Percentiles rank a stretch among this genome's conserved stretches.
Conservation (phyloP, 257 asterid genomes). For the Phtheirospermum japonicum region DNA sequence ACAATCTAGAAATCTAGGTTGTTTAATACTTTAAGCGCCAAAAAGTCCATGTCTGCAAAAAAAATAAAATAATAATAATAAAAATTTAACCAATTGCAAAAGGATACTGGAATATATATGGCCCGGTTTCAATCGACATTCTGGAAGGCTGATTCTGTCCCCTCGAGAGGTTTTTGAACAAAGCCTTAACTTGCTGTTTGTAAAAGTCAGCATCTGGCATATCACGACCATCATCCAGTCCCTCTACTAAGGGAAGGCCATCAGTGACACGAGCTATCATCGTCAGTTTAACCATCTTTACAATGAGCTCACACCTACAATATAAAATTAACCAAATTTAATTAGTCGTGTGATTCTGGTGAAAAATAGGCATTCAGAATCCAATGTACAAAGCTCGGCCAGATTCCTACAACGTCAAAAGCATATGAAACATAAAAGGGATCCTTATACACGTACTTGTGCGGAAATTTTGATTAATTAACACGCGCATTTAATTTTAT, state of each 20-base stretch:
- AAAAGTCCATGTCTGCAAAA: conserved; percentile 8
- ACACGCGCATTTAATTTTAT: neutral
- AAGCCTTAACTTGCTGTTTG: conserved; percentile 82
- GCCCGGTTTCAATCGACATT: conserved; percentile 92
- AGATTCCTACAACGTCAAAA: no score
- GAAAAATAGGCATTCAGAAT: neutral
- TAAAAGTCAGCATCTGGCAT: conserved; percentile 75
- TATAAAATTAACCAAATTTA: conserved; percentile 15
- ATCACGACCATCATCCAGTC: conserved; percentile 92
- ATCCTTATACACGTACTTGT: no score
- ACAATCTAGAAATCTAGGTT: neutral
- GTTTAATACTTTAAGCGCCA: conserved; percentile 18
- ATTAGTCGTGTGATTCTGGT: conserved; percentile 3
- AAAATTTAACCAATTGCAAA: conserved; percentile 19
- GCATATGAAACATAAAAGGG: no score
- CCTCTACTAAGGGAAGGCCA: conserved; percentile 93
- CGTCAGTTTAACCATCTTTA: conserved; percentile 85
- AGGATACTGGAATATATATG: conserved; percentile 95
- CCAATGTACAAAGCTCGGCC: neutral
- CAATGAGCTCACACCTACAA: conserved; percentile 39
- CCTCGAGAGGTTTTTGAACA: conserved; percentile 84
- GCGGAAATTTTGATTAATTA: no score
- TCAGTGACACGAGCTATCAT: conserved; percentile 97
- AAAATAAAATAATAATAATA: neutral
- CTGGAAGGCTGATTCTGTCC: conserved; percentile 88